Percentiles rank a stretch among this genome's conserved stretches.
phyloP scores from a whole-genome alignment of 2,329 filamentous ascomycete genomes.

The Exophiala calicioides region DNA sequence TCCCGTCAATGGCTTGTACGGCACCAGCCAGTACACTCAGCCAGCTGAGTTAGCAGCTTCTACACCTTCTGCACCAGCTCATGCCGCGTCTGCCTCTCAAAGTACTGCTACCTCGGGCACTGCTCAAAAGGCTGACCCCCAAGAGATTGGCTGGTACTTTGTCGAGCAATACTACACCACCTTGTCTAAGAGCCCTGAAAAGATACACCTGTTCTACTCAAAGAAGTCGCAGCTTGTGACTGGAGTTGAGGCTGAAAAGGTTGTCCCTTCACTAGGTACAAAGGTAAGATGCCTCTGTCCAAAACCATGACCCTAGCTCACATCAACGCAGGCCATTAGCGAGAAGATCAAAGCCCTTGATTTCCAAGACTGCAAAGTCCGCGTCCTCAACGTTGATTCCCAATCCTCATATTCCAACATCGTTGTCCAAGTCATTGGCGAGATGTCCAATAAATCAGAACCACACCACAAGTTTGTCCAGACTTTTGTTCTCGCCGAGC shows the following conservation, averaged over 20 bases:
- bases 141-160: conserved; percentile 99
- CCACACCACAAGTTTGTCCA: conserved; percentile 96
- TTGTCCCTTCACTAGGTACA: conserved; percentile 82
- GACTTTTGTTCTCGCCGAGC: conserved; percentile 94
- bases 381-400: conserved; percentile 95
- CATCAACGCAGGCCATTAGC: conserved; percentile 70
- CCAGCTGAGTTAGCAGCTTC: conserved; percentile 32
- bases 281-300: conserved; percentile 60
- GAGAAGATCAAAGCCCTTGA: conserved; percentile 91
- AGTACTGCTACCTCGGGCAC: conserved; percentile 28
- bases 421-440: conserved; percentile 95
- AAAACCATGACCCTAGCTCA: conserved; percentile 5
- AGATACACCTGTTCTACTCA: conserved; percentile 94
- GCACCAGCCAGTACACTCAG: conserved; percentile 28
- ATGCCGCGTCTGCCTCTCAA: conserved; percentile 29
- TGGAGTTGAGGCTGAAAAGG: conserved; percentile 84
- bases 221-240: conserved; percentile 95
- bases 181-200: conserved; percentile 88
- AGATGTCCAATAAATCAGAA: conserved; percentile 90
- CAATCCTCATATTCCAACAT: conserved; percentile 92
- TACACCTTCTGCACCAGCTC: conserved; percentile 27
- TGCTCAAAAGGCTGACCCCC: conserved; percentile 48
- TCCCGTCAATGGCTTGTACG: conserved; percentile 31
- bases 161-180: conserved; percentile 99
- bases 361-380: conserved; percentile 97